Evolutionary conservation across 2,329 filamentous ascomycete genomes (phyloP), one percentile per base, ranked within the genome.

Genomic region (Fusarium paranaense): DNA sequence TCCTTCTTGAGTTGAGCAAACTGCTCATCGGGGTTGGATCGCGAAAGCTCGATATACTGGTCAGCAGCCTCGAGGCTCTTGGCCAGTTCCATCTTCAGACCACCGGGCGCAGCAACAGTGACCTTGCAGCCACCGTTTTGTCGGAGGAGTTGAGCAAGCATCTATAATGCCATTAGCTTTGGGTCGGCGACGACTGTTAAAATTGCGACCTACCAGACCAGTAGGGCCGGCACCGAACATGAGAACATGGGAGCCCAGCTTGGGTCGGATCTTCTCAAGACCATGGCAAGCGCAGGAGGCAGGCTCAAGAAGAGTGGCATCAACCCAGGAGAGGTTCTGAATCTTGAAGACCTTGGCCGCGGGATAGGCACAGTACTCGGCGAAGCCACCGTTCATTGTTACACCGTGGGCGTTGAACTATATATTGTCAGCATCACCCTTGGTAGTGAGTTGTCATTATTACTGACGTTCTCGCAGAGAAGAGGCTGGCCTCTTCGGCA

Each of bases 281-380:
- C 91, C 91, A 79, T 94, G 92, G 71, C 90, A 89, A n/a, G 92
- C 91, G 76, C 92, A 94, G 5, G 91, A 92, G 7, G 91, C 91
- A 14, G 92, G 91, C 81, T 94, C 92, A 57, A 93, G 87, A 14
- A 94, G 87, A 30, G 91, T 92, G 20, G 92, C 92, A 69, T 93
- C 91, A n/a, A 92, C 86, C 77, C 92, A 90, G 35, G 85, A 88
- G 40, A 94, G 86, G 80, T 93, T 91, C 73, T 91, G 82, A 79
- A 92, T 89, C 79, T 89, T 89, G 85, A 92, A 92, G 40, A 93
- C 89, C 81, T 86, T 87, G 72, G 82, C 85, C 62, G 86, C 85
- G 13, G 86, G 85, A 77, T 87, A 88, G 37, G 85, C 85, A 75
- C 85, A 86, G 85, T 93, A 94, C 81, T 94, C 91, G 60, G 92